These are phyloP conservation scores for Cercospora sojina DNA, from an alignment of 2,329 filamentous ascomycete genomes.

Conservation along the genomic window DNA sequence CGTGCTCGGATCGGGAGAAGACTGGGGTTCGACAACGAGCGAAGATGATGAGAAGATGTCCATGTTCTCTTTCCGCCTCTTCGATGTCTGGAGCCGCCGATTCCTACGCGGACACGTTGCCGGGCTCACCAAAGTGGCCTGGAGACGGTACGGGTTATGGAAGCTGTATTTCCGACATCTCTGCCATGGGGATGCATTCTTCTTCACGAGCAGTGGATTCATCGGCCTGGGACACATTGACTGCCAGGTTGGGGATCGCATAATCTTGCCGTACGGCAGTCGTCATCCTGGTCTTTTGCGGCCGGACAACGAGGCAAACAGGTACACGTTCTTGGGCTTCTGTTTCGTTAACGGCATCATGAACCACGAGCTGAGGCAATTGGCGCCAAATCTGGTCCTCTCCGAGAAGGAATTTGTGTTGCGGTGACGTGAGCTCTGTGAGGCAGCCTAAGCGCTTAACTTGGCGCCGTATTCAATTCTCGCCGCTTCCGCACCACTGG, in stretches of 20 bases:
- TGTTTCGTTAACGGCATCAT: neutral
- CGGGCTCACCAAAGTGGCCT: neutral
- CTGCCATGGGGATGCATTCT: neutral
- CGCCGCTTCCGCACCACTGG: neutral
- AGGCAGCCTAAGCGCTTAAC: no score
- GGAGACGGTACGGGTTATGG: neutral
- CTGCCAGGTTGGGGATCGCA: neutral
- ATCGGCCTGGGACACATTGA: neutral
- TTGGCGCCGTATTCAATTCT: neutral
- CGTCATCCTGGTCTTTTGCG: neutral
- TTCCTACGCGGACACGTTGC: neutral
- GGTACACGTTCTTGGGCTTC: neutral
- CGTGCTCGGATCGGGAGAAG: neutral
- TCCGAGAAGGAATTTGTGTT: neutral
- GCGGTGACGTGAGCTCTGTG: neutral
- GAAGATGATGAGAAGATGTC: neutral
- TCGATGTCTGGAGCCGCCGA: neutral
- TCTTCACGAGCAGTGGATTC: neutral
- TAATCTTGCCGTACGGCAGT: neutral
- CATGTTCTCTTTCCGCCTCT: conserved; percentile 4
- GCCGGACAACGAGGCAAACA: neutral
- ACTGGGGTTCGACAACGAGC: neutral
- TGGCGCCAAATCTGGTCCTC: neutral
- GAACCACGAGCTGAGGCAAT: neutral
- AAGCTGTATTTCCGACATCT: conserved; percentile 1